Percentiles rank a stretch among this genome's conserved stretches.
Conservation (phyloP, 139 green algal genomes). For the Coelastrella sp. region DNA sequence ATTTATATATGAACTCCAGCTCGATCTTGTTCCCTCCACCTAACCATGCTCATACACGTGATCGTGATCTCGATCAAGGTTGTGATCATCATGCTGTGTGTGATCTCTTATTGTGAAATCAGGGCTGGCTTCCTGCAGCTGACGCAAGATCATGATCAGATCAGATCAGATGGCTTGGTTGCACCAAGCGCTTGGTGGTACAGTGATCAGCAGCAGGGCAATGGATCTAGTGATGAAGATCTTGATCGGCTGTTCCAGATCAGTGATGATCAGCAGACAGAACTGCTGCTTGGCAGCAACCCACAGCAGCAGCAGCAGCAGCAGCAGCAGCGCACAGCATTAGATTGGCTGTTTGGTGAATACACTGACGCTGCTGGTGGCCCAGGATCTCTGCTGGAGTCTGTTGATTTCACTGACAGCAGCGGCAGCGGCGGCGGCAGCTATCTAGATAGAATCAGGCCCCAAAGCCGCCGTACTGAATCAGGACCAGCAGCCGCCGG, state of each 20-base stretch:
- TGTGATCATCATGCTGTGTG: too few species aligned
- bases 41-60: too few species aligned
- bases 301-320: slow-evolving; percentile 24
- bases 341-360: slow-evolving; percentile 30
- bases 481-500: slow-evolving; percentile 7
- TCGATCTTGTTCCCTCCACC: too few species aligned
- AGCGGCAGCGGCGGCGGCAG: slow-evolving; percentile 1
- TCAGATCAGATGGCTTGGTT: neutral
- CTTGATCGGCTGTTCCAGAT: neutral
- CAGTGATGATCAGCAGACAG: neutral
- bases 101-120: neutral
- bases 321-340: slow-evolving; percentile 23
- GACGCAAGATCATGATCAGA: neutral
- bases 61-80: too few species aligned
- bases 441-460: neutral
- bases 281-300: neutral
- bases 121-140: slow-evolving; percentile 34
- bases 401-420: neutral
- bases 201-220: neutral
- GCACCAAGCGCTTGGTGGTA: neutral
- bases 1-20: too few species aligned
- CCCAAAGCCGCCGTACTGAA: neutral
- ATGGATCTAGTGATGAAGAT: neutral
- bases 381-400: neutral
- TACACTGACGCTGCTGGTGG: slow-evolving; percentile 31